Base-by-base conservation (phyloP, 371 early-diverging fungal species). In the Actinomortierella wolfii region DNA sequence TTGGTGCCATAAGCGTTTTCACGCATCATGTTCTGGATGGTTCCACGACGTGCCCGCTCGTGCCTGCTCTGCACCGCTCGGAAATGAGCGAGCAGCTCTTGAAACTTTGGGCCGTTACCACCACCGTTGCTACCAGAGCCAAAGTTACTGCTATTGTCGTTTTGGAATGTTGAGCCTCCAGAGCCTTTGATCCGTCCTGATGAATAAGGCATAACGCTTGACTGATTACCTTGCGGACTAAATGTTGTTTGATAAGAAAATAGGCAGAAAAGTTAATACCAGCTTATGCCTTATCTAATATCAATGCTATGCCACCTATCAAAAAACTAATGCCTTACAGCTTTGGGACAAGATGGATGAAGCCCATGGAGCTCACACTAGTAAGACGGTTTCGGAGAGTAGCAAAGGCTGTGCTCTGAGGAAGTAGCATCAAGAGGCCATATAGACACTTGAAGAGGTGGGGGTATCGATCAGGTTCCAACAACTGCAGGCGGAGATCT, bases 361-460 rank as follows among this genome's bases (percentile, higher is more conserved):
- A 83, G 20, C 87, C 87, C 61, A 89, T 77, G 1, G 88, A 81
- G 20, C 82, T 83, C 25, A 93, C 89, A 53, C 91, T 87, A 28
- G 87, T 90, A 49, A 97, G 67, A 24, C 97, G 86, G 69, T 94
- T 96, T 41, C 94, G 76, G 52, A 97, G 76, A 1, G 95, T 95
- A 0, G 90, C 93, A 83, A 97, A 97, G 6, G 97, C 96, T 34
- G 88, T 86, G 34, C 91, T 90, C 76, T 97, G 97, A 40, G 97
- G 97, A 39, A 97, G 70, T 47, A 97, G 79, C 95, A 97, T 95
- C 65, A 97, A 61, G 21, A 97, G 78, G 4, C 96, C 96, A 67
- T 94, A 97, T 2, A 97, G 79, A 45, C 92, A 91, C 63, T 94
- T 92, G 81, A 87, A 88, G 43, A 97, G 81, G 67, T 85, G 78